A percentile compares a stretch with the other conserved stretches of the same genome.
phyloP scores from a whole-genome alignment of 768 basidiomycete genomes.

The Tephrocybe rancida region DNA sequence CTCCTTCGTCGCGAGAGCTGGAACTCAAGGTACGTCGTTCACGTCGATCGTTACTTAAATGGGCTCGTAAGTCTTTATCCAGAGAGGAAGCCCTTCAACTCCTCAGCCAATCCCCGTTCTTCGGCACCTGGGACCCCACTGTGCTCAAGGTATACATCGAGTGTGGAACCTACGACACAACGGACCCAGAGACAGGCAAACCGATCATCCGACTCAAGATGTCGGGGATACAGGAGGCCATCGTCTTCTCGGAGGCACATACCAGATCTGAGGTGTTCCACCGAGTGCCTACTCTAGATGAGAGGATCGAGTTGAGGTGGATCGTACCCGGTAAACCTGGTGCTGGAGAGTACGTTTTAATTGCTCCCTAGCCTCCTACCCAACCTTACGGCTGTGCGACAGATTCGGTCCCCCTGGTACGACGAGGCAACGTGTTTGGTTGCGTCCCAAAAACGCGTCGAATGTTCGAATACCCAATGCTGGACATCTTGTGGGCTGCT shows the following conservation, averaged over 20 bases:
- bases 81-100: conserved; percentile 62
- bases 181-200: conserved; percentile 22
- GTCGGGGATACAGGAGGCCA: conserved; percentile 64
- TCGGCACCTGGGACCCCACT: conserved; percentile 67
- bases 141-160: conserved; percentile 64
- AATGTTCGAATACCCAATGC: conserved; percentile 40
- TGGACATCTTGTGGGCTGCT: conserved; percentile 45
- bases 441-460: conserved; percentile 41
- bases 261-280: conserved; percentile 45
- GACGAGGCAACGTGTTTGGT: conserved; percentile 43
- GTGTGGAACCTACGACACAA: conserved; percentile 48
- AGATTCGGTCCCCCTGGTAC: conserved; percentile 36
- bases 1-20: conserved; percentile 63
- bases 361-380: neutral
- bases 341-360: conserved; percentile 32
- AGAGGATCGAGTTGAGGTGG: conserved; percentile 54
- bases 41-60: neutral
- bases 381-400: neutral
- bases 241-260: conserved; percentile 54
- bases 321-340: conserved; percentile 50
- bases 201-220: conserved; percentile 64
- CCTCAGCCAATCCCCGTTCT: conserved; percentile 64
- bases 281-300: conserved; percentile 45
- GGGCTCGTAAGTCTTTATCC: neutral
- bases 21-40: conserved; percentile 51